Evolutionary conservation across 1,284 basidiomycete species (phyloP), one percentile per base, ranked within the genome.

Genomic region (Pseudomicrostroma phylloplanum): DNA sequence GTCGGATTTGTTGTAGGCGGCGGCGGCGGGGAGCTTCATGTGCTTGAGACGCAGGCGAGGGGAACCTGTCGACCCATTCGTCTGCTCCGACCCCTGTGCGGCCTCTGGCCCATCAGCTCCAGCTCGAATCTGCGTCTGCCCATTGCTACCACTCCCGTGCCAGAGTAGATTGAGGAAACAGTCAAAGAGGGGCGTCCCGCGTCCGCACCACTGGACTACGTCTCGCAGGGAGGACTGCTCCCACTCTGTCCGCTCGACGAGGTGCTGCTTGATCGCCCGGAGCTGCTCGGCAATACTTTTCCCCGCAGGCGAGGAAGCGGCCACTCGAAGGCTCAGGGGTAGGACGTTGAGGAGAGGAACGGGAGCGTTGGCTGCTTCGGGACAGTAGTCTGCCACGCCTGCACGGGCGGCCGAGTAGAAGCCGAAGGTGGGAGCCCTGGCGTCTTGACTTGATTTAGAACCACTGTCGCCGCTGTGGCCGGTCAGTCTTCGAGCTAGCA

Each of bases 351-450:
- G 21, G 7, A 54, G 51, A 13, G 51, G 51, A 21, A 54, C 21
- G 13, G 51, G 21, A 2, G 51, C 51, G 6, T 19, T 25, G 13
- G 51, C 51, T 2, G 51, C 51, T 26, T 17, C 51, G 25, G 51
- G 51, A 21, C 15, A 48, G 43, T n/a, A 21, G 21, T 54, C 51
- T 21, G 51, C 51, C 7, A 54, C 51, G 30, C 54, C 26, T n/a
- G 58, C 17, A 3, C 58, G 56, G 19, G 19, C 49, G 15, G 58
- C 58, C 19, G 58, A n/a, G 58, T 55, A 60, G 58, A 60, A 60
- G 30, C 58, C 58, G 23, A 60, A 39, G 19, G 56, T 54, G 26
- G 57, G 54, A 4, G 8, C 46, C 6, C 12, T 25, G 30, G 9
- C 15, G 43, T 3, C 17, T 6, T 48, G 6, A 3, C 12, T 48